phyloP scores from a whole-genome alignment of 306 rosid species.

The Quercus agrifolia region DNA sequence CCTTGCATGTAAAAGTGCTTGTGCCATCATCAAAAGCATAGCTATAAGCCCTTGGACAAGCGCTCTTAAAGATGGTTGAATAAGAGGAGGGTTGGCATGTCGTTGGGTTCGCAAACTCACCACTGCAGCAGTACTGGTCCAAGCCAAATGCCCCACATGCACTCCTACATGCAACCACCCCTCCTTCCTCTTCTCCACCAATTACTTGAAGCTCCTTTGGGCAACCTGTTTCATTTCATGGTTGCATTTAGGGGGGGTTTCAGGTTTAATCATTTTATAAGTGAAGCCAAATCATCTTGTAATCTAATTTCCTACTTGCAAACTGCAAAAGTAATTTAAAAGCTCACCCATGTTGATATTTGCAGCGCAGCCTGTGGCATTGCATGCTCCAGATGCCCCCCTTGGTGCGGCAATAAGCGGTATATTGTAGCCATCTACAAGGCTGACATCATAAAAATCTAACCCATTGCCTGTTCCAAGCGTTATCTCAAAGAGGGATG shows the following conservation, averaged over 20 bases:
- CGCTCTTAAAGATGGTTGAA: slow-evolving; percentile 74
- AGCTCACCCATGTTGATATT: slow-evolving; percentile 67
- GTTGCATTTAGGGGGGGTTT: background rate
- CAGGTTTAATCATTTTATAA: background rate
- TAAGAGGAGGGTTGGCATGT: slow-evolving; percentile 75
- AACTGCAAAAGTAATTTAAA: background rate
- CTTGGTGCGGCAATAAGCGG: slow-evolving; percentile 66
- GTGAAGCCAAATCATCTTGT: background rate
- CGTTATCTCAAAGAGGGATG: slow-evolving; percentile 85
- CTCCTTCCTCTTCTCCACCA: slow-evolving; percentile 42
- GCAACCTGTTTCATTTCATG: slow-evolving; percentile 55
- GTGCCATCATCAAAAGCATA: slow-evolving; percentile 89
- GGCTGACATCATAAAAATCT: slow-evolving; percentile 81
- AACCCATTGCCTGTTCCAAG: slow-evolving; percentile 54
- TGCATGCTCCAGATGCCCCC: slow-evolving; percentile 56
- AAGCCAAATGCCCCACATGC: slow-evolving; percentile 86
- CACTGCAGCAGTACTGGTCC: slow-evolving; percentile 84
- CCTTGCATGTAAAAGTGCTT: slow-evolving; percentile 91
- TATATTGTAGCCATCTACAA: slow-evolving; percentile 84
- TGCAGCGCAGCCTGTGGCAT: slow-evolving; percentile 75
- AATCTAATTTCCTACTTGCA: background rate
- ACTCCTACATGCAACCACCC: slow-evolving; percentile 77
- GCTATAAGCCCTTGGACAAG: slow-evolving; percentile 93
- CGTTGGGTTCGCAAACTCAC: slow-evolving; percentile 74
- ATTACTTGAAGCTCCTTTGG: slow-evolving; percentile 95